Base-by-base conservation (phyloP, 306 rosid species). In the Dryas drummondii region DNA sequence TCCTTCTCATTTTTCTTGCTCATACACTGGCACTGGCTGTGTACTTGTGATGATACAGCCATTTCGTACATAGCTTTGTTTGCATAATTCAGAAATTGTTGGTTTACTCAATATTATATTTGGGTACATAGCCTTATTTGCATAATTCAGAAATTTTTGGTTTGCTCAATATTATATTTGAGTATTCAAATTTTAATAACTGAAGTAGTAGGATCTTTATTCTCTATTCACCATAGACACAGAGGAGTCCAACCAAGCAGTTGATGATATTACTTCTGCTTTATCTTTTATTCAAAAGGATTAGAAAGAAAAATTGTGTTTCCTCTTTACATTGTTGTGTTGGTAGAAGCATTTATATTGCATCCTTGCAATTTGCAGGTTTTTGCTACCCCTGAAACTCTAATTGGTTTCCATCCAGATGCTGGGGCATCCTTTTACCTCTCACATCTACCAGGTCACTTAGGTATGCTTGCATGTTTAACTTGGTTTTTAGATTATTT, bases 371-470 rank as follows among this genome's bases (percentile, higher is more conserved):
- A 70, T 77, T 78, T 83, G 69, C 90, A 91, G 97, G 81, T 86
- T 85, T 94, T 91, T 69, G 96, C 97, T 68, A 91, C 97, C 58
- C 96, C 97, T 82, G 98, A 94, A 87, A 89, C 97, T 81, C 80
- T 82, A 48, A 94, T 94, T 75, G 98, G 98, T 82, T 94, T 91
- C 84, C 97, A 94, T 81, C 96, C 97, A 57, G 97, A 94, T 86
- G 98, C 97, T 61, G 97, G 88, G 66, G 96, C 97, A 61, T 94
- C 98, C 64, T 94, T 90, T 83, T 89, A 88, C 83, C 98, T 94
- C 82, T 85, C 97, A 68, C 98, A 79, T 82, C 79, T 94, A 52
- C 96, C 97, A 17, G 97, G 98, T 81, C 92, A 83, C 76, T 56
- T 94, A 78, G 98, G 97, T 91, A 89, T 72, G 76, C 52, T 82